Percentiles rank a stretch among this genome's conserved stretches.
These are phyloP conservation scores for Ilyonectria mors-panacis DNA, from an alignment of 2,329 filamentous ascomycete genomes.

Conservation along the genomic window DNA sequence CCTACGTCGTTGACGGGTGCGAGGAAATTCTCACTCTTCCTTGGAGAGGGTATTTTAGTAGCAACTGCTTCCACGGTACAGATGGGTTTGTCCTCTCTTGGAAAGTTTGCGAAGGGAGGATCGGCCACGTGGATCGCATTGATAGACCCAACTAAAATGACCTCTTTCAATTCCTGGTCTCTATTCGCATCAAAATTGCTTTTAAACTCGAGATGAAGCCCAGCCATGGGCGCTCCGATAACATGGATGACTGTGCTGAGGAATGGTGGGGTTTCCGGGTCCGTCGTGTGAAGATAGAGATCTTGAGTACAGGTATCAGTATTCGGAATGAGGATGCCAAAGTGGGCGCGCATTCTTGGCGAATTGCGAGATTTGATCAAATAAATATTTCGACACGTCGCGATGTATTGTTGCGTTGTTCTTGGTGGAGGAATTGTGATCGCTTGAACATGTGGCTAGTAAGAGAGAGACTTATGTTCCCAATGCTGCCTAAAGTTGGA, in stretches of 20 bases:
- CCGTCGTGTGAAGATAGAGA: background rate
- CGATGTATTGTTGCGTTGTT: too few relatives aligned
- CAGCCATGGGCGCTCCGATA: background rate
- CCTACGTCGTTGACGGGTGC: constrained; percentile 9
- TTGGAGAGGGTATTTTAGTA: background rate
- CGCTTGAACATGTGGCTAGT: too few relatives aligned
- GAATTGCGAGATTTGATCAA: constrained; percentile 3
- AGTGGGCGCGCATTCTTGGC: constrained; percentile 1
- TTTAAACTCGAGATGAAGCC: constrained; percentile 2
- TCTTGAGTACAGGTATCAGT: background rate
- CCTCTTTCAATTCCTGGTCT: background rate
- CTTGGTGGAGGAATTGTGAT: too few relatives aligned
- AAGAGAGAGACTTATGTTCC: too few relatives aligned
- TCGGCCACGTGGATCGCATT: background rate
- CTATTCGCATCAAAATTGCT: constrained; percentile 3
- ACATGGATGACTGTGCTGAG: constrained; percentile 1
- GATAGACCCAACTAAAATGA: background rate
- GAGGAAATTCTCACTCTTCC: constrained; percentile 2
- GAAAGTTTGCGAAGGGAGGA: background rate
- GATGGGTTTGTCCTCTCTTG: background rate
- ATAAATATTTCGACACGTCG: background rate
- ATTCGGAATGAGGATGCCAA: background rate
- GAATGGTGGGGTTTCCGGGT: background rate
- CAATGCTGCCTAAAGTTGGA: too few relatives aligned
- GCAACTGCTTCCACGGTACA: constrained; percentile 1